Evolutionary conservation across 148 eudicot species (phyloP).

Genomic region (Rhododendron molle): DNA sequence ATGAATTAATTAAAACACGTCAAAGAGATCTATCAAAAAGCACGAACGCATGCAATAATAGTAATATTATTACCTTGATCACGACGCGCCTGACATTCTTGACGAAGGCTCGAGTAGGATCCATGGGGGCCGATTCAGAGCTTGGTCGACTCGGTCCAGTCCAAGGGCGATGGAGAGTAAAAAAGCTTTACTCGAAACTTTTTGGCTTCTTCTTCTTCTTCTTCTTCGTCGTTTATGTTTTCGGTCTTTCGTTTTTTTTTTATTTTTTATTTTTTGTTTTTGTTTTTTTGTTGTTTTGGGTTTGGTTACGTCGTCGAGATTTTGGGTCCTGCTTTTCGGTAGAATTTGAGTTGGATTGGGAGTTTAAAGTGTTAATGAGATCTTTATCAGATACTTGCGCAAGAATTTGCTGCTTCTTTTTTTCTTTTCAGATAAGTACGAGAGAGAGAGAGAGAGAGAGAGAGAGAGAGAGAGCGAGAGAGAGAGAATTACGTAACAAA

Average conservation of each 20-base stretch:
- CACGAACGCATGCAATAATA: not conserved
- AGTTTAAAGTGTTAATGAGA: not conserved
- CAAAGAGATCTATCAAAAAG: not conserved
- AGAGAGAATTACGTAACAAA: too few relatives aligned
- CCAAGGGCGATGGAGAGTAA: too few relatives aligned
- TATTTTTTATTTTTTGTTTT: too few relatives aligned
- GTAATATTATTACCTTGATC: slow-evolving; percentile 41
- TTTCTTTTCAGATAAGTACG: not conserved
- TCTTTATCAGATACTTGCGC: not conserved
- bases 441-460: too few relatives aligned
- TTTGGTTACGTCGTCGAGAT: too few relatives aligned
- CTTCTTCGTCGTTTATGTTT: not conserved
- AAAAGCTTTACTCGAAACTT: not conserved
- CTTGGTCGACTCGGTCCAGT: not conserved
- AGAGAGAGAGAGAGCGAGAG: too few relatives aligned
- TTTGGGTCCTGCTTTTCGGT: not conserved
- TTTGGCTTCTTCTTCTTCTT: not conserved
- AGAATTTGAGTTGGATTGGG: not conserved
- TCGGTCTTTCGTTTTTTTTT: not conserved
- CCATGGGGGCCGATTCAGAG: slow-evolving; percentile 32
- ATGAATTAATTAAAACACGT: not conserved
- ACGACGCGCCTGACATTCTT: slow-evolving; percentile 74
- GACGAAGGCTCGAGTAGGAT: slow-evolving; percentile 61
- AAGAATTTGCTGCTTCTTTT: not conserved
- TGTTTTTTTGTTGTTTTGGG: too few relatives aligned